Conservation (phyloP, 1,139 yeast species). For the Protomyces gravidus region DNA sequence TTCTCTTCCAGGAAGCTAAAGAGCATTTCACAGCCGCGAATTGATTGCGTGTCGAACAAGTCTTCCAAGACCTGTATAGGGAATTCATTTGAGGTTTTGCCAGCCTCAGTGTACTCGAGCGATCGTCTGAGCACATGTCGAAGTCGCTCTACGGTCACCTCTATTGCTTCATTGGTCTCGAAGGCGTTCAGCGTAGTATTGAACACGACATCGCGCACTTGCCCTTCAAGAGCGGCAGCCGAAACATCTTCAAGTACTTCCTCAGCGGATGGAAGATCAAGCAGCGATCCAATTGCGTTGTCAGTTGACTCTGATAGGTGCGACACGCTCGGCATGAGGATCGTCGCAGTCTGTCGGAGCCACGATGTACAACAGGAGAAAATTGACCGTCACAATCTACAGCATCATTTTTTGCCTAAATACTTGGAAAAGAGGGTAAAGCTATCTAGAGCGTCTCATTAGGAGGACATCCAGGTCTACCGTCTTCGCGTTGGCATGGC, state of each 20-base stretch:
- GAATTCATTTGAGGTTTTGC: not conserved
- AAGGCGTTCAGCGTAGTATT: not conserved
- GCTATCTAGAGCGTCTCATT: too few species aligned
- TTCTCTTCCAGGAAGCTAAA: slow-evolving; percentile 42
- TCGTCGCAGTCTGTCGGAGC: too few species aligned
- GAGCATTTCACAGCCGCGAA: slow-evolving; percentile 41
- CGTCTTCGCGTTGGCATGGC: too few species aligned
- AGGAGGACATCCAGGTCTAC: too few species aligned
- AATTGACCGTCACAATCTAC: too few species aligned
- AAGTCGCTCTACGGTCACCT: not conserved
- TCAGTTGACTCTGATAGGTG: too few species aligned
- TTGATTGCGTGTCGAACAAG: slow-evolving; percentile 41
- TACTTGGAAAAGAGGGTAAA: too few species aligned
- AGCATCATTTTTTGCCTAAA: too few species aligned
- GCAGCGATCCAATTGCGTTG: too few species aligned
- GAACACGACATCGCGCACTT: not conserved
- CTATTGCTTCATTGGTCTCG: not conserved
- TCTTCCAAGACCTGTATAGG: slow-evolving; percentile 40
- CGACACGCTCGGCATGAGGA: too few species aligned
- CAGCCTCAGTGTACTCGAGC: not conserved
- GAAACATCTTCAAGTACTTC: not conserved
- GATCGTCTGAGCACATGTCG: not conserved
- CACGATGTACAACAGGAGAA: too few species aligned
- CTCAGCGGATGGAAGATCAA: too few species aligned
- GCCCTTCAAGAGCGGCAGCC: not conserved